Evolutionary conservation across 129 eudicot species (phyloP).

Genomic region (Flaveria brownii): DNA sequence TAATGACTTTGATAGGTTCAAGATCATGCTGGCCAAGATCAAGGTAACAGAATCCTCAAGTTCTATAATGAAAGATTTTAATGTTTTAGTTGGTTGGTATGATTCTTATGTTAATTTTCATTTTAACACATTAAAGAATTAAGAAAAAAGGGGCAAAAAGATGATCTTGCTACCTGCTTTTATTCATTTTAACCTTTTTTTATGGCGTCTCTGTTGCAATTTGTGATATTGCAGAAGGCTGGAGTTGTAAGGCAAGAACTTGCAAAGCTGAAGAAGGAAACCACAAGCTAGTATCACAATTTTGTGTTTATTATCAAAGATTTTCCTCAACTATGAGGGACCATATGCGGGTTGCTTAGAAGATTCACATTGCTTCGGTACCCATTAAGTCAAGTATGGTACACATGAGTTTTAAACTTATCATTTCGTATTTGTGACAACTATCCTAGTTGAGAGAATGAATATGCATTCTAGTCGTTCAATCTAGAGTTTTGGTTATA

Average conservation of each 20-base stretch:
- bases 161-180: no score
- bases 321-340: slow-evolving; percentile 23
- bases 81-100: neutral
- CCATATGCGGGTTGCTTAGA: slow-evolving; percentile 25
- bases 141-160: no score
- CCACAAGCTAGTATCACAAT: slow-evolving; percentile 26
- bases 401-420: no score
- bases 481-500: no score
- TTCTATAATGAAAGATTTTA: neutral
- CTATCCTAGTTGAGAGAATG: no score
- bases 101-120: neutral
- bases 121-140: no score
- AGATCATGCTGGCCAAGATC: slow-evolving; percentile 60
- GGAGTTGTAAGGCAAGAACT: slow-evolving; percentile 59
- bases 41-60: slow-evolving; percentile 37
- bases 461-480: no score
- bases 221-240: slow-evolving; percentile 47
- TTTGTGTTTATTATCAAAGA: slow-evolving; percentile 5
- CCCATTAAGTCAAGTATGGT: no score
- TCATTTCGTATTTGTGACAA: no score
- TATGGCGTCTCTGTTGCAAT: neutral
- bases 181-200: neutral
- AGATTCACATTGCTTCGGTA: slow-evolving; percentile 16
- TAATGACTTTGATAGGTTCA: slow-evolving; percentile 60
- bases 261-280: slow-evolving; percentile 51